Conservation (phyloP, 2,329 filamentous ascomycete genomes). For the Cercospora janseana region DNA sequence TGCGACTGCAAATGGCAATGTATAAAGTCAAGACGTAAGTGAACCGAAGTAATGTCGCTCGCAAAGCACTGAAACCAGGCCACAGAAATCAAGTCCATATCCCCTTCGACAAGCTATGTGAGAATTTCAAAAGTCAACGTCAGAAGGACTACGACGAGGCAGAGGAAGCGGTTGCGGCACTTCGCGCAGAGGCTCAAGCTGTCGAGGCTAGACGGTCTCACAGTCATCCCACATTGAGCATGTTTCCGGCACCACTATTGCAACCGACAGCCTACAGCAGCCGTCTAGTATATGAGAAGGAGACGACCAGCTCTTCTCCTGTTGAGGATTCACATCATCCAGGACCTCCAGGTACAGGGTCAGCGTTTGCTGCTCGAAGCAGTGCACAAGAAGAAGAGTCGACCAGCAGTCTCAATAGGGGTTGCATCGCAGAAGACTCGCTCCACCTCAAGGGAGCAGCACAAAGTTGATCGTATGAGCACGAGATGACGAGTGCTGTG, state of each 20-base stretch:
- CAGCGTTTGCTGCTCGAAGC: background rate
- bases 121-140: conserved; percentile 3
- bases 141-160: conserved; percentile 14
- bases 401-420: conserved; percentile 50
- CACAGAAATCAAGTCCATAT: conserved; percentile 68
- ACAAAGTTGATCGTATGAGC: background rate
- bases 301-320: conserved; percentile 22
- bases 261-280: conserved; percentile 42
- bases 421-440: conserved; percentile 54
- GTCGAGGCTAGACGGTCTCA: conserved; percentile 1
- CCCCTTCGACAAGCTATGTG: conserved; percentile 58
- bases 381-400: conserved; percentile 36
- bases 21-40: conserved; percentile 60
- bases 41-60: background rate
- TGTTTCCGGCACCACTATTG: conserved; percentile 42
- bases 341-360: background rate
- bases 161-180: conserved; percentile 31
- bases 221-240: conserved; percentile 23
- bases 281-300: conserved; percentile 35
- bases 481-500: no score
- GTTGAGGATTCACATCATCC: background rate
- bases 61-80: conserved; percentile 4
- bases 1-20: conserved; percentile 67
- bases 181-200: conserved; percentile 14
- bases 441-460: conserved; percentile 44